Percentiles rank a stretch among this genome's conserved stretches.
Evolutionary conservation across 768 basidiomycete species (phyloP).

Genomic region (Cubamyces lactineus): DNA sequence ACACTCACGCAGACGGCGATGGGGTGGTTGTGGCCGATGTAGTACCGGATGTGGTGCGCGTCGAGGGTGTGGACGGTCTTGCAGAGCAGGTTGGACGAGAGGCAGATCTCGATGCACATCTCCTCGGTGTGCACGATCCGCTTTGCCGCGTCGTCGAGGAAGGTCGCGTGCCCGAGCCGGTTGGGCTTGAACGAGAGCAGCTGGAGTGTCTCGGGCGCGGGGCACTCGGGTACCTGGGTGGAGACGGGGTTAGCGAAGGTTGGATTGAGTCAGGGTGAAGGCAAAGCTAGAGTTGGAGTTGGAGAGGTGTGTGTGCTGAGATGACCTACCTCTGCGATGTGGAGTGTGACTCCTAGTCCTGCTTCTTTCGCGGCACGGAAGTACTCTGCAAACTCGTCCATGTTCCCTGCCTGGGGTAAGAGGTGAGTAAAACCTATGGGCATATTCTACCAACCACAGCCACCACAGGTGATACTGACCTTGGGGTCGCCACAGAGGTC

Average conservation of each 20-base stretch:
- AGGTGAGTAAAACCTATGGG: background rate
- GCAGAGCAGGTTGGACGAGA: conserved; percentile 79
- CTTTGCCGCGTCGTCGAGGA: conserved; percentile 64
- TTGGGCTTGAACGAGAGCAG: conserved; percentile 67
- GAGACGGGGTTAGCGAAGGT: too few relatives aligned
- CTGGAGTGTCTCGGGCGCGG: conserved; percentile 58
- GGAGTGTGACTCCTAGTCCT: conserved; percentile 75
- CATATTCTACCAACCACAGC: background rate
- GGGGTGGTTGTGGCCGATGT: conserved; percentile 65
- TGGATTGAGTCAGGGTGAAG: too few relatives aligned
- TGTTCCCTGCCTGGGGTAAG: conserved; percentile 51
- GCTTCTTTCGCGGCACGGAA: conserved; percentile 58
- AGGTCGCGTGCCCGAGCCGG: conserved; percentile 82
- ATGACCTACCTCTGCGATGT: conserved; percentile 76
- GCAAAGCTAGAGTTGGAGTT: background rate
- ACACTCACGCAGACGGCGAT: conserved; percentile 74
- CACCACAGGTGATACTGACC: conserved; percentile 29
- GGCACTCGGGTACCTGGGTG: conserved; percentile 50
- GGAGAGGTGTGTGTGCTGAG: background rate
- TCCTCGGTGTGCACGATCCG: conserved; percentile 56
- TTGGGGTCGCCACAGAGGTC: conserved; percentile 81
- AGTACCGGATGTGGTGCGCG: conserved; percentile 72
- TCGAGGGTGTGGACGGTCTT: conserved; percentile 70
- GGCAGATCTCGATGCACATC: conserved; percentile 76
- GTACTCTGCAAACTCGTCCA: conserved; percentile 51